phyloP scores from a whole-genome alignment of 1,284 basidiomycete genomes.

The Laetiporus sulphureus region DNA sequence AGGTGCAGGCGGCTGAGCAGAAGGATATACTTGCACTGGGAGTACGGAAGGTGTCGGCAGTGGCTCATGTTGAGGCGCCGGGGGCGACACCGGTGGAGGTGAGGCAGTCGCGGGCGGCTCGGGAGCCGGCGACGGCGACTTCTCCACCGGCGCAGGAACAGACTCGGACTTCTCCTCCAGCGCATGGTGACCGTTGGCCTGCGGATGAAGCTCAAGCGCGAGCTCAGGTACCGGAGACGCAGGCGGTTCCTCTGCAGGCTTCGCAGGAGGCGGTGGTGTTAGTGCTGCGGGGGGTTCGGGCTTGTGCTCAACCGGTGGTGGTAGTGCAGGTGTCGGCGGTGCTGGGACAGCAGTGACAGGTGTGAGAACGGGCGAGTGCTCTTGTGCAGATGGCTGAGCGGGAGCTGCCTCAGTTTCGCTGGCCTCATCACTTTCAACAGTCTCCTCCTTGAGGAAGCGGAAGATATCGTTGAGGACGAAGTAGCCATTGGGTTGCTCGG shows the following conservation, averaged over 20 bases:
- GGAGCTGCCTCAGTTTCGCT: constrained; percentile 35
- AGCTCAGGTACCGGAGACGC: constrained; percentile 28
- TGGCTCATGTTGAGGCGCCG: constrained; percentile 38
- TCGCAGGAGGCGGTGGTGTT: constrained; percentile 27
- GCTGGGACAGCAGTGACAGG: constrained; percentile 18
- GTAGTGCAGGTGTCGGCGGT: constrained; percentile 24
- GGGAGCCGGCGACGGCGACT: constrained; percentile 29
- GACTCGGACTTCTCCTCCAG: constrained; percentile 29
- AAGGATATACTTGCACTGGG: constrained; percentile 27
- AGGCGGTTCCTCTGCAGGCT: constrained; percentile 23
- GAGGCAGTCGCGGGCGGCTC: constrained; percentile 25
- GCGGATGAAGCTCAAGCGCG: constrained; percentile 21
- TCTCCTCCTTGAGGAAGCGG: constrained; percentile 96
- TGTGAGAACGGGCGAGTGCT: constrained; percentile 13
- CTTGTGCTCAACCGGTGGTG: constrained; percentile 25
- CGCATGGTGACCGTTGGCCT: constrained; percentile 17
- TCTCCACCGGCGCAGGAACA: constrained; percentile 28
- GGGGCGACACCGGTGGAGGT: constrained; percentile 24
- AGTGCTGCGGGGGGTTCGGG: constrained; percentile 22
- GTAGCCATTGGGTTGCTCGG: constrained; percentile 98
- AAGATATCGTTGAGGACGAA: constrained; percentile 99
- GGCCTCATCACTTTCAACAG: constrained; percentile 71
- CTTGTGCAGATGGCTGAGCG: constrained; percentile 12
- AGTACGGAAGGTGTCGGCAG: constrained; percentile 29
- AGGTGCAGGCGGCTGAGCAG: constrained; percentile 26